phyloP scores from a whole-genome alignment of 1,139 yeast genomes.

The Kodamaea anthophila region DNA sequence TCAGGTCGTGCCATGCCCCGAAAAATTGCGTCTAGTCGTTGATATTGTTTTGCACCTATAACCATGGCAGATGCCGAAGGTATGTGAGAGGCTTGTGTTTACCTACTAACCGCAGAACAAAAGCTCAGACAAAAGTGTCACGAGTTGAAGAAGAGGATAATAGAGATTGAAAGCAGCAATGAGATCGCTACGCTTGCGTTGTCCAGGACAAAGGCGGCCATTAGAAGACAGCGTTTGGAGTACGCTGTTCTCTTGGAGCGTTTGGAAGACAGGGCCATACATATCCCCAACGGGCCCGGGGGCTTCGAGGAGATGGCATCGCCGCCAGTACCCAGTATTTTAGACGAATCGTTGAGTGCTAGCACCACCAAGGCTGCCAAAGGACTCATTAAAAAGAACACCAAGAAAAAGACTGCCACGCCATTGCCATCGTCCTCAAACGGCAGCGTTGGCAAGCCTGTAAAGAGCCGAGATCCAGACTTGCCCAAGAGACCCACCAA shows the following conservation, averaged over 20 bases:
- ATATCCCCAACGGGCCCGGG: constrained; percentile 26
- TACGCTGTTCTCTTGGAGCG: constrained; percentile 75
- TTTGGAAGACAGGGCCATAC: constrained; percentile 53
- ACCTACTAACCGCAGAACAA: constrained; percentile 22
- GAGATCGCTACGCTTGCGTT: constrained; percentile 74
- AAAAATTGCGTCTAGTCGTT: too few relatives aligned
- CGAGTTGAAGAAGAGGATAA: constrained; percentile 66
- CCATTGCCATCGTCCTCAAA: constrained; percentile 6
- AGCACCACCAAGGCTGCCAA: constrained; percentile 16
- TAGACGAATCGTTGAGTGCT: constrained; percentile 27
- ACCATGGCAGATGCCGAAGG: too few relatives aligned
- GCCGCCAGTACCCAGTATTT: constrained; percentile 35
- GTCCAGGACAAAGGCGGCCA: constrained; percentile 68
- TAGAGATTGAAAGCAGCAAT: constrained; percentile 73
- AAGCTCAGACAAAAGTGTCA: constrained; percentile 56
- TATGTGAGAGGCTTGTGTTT: too few relatives aligned
- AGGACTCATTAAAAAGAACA: constrained; percentile 18
- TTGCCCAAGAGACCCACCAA: constrained; percentile 87
- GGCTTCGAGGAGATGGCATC: constrained; percentile 38
- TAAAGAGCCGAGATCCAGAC: constrained; percentile 62
- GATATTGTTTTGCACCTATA: too few relatives aligned
- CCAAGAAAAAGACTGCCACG: constrained; percentile 14
- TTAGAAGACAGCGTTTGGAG: constrained; percentile 76
- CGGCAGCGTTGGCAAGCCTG: constrained; percentile 18
- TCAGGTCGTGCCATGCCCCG: too few relatives aligned